A percentile compares a stretch with the other conserved stretches of the same genome.
Conservation (phyloP, 768 basidiomycete genomes). For the Multifurca ochricompacta region DNA sequence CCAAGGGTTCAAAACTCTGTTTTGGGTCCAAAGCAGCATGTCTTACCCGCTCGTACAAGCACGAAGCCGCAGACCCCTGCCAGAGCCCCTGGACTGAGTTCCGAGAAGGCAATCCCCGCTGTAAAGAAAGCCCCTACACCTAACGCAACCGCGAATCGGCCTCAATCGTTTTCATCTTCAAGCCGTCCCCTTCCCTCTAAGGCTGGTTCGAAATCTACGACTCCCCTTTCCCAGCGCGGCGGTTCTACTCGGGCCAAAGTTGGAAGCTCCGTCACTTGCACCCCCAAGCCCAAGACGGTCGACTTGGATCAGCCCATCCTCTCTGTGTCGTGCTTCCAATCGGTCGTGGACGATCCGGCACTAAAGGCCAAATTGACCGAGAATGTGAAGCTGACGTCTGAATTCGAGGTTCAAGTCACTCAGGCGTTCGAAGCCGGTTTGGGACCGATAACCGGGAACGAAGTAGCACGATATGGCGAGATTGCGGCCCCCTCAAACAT, state of each 20-base stretch:
- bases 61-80: background rate
- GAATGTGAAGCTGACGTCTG: background rate
- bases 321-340: conserved; percentile 1
- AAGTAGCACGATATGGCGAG: background rate
- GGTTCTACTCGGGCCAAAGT: background rate
- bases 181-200: background rate
- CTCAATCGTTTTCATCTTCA: background rate
- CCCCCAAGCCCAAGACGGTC: background rate
- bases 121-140: background rate
- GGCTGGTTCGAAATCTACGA: background rate
- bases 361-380: background rate
- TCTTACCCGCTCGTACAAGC: background rate
- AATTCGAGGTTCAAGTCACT: background rate
- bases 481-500: background rate
- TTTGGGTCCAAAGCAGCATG: background rate
- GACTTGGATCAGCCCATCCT: background rate
- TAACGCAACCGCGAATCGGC: background rate
- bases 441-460: background rate
- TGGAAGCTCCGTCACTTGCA: background rate
- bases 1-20: background rate
- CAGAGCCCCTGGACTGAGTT: background rate
- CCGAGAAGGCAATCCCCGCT: background rate
- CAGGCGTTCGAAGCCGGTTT: background rate
- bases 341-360: background rate
- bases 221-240: background rate